phyloP scores from a whole-genome alignment of 2,329 filamentous ascomycete genomes.

The Neofusicoccum parvum region DNA sequence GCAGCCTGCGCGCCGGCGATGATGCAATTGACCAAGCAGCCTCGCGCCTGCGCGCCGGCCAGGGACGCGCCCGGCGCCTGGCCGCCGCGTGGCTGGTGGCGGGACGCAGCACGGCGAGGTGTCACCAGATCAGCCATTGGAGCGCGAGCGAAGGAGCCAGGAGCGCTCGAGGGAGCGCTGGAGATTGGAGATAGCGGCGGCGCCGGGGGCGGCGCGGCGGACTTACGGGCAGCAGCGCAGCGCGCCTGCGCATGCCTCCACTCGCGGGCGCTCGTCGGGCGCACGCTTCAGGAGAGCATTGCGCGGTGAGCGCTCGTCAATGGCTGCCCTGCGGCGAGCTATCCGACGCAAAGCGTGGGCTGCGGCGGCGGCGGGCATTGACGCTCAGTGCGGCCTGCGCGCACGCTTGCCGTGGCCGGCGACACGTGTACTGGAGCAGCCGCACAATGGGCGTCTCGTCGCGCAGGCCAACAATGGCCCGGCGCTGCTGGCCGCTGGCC shows the following conservation, averaged over 20 bases:
- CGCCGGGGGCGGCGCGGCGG: background rate
- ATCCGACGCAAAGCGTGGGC: conserved; percentile 6
- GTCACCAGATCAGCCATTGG: conserved; percentile 19
- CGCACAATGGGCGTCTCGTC: conserved; percentile 19
- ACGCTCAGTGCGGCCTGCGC: background rate
- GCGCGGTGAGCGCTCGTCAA: conserved; percentile 12
- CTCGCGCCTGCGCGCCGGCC: background rate
- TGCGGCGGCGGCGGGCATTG: background rate
- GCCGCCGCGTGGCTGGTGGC: conserved; percentile 17
- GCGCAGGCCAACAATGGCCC: conserved; percentile 8
- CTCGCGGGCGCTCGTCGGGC: conserved; percentile 11
- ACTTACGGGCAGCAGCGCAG: background rate
- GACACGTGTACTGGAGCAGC: conserved; percentile 10
- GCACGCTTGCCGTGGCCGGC: conserved; percentile 13
- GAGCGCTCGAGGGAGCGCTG: background rate
- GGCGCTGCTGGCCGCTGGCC: conserved; percentile 9
- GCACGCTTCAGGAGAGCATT: conserved; percentile 3
- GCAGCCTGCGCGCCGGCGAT: conserved; percentile 13
- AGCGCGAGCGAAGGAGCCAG: background rate
- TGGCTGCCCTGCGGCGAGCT: conserved; percentile 18
- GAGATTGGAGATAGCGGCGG: conserved; percentile 15
- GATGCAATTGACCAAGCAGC: conserved; percentile 19
- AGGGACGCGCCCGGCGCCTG: conserved; percentile 4
- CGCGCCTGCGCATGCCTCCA: background rate
- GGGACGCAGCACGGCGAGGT: conserved; percentile 6